Conservation (phyloP, 148 eudicot genomes). For the Nepenthes gracilis region DNA sequence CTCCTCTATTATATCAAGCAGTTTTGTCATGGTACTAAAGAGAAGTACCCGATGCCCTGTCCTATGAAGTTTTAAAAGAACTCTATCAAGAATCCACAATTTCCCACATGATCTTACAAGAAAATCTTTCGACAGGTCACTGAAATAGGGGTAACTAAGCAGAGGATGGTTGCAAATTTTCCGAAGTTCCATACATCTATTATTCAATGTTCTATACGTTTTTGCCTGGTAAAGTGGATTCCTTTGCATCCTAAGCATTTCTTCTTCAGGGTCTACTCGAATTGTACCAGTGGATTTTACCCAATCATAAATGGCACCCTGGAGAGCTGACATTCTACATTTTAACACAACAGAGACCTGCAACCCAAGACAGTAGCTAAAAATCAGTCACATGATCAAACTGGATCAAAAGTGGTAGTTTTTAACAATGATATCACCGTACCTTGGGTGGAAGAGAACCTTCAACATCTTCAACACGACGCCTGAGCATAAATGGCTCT, state of each 20-base stretch:
- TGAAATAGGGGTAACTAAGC: slow-evolving; percentile 87
- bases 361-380: slow-evolving; percentile 20
- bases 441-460: slow-evolving; percentile 99
- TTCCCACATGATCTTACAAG: slow-evolving; percentile 96
- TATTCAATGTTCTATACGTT: slow-evolving; percentile 52
- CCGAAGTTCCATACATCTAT: slow-evolving; percentile 97
- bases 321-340: slow-evolving; percentile 95
- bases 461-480: slow-evolving; percentile 99
- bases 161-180: slow-evolving; percentile 94
- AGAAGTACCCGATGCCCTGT: slow-evolving; percentile 98
- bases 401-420: background rate
- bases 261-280: slow-evolving; percentile 97
- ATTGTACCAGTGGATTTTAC: slow-evolving; percentile 88
- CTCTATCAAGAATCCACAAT: slow-evolving; percentile 81
- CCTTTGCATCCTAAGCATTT: slow-evolving; percentile 52
- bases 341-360: slow-evolving; percentile 84
- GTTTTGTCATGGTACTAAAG: slow-evolving; percentile 98
- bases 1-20: slow-evolving; percentile 88
- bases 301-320: slow-evolving; percentile 92
- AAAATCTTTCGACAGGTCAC: slow-evolving; percentile 76
- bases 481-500: slow-evolving; percentile 99
- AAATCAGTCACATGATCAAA: slow-evolving; percentile 11
- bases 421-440: slow-evolving; percentile 5
- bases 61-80: slow-evolving; percentile 86
- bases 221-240: slow-evolving; percentile 68